Base-by-base conservation (phyloP, 2,329 filamentous ascomycete genomes). In the Paraphoma chrysanthemicola region DNA sequence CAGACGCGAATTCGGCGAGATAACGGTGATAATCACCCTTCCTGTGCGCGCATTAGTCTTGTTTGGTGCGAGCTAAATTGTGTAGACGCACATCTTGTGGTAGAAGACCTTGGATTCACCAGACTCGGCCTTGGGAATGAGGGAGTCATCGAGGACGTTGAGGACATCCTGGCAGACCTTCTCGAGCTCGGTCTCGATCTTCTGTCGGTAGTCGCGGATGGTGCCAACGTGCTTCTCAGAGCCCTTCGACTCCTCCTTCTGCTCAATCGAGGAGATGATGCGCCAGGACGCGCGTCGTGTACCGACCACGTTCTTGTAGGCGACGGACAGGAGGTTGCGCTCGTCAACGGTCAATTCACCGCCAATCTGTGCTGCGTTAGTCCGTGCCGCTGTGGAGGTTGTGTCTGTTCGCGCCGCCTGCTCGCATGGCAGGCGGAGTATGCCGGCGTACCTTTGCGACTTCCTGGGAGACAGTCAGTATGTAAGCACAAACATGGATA, bases 61-160 rank as follows among this genome's bases (percentile, higher is more conserved):
- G 50, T n/a, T 42, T 68, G 62, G 29, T 14, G 18, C 31, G 14
- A n/a, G 18, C 28, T 41, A 47, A 33, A 33, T 14, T 18, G 54
- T 7, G 31, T 45, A 31, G 31, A 86, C 91, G 73, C 84, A 97
- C 94, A 98, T 98, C 89, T 98, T 98, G 90, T 97, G 93, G 86
- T 98, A 98, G 83, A 98, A 98, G 79, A 98, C 94, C 89, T 97
- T 98, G 80, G 93, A 97, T 87, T 98, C 94, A 84, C 94, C 94
- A 69, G 92, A 90, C 82, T 95, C 90, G 78, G 94, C 94, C 82
- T 95, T 94, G 81, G 93, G 93, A 78, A 98, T 98, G 76, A 98
- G 86, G 78, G 88, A 89, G 77, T 97, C 86, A 80, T 97, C 93
- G 68, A 98, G 86, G 71, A 98, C 94, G 74, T 97, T 90, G 71